phyloP scores from a whole-genome alignment of 768 basidiomycete genomes.

The Amanita muscaria region DNA sequence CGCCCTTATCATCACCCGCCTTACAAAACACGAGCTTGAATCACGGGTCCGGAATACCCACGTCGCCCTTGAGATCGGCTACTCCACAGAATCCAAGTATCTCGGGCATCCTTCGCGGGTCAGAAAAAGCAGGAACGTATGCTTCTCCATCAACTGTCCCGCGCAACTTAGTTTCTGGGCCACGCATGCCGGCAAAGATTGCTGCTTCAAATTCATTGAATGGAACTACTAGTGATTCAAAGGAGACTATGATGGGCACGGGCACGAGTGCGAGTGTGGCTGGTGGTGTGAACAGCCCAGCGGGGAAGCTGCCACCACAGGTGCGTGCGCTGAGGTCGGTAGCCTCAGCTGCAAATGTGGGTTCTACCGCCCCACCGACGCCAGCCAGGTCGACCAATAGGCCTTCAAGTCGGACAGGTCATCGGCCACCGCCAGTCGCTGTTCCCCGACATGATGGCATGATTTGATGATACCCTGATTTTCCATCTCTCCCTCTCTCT shows the following conservation, averaged over 20 bases:
- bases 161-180: no score
- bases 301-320: neutral
- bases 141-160: no score
- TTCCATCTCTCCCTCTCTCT: no score
- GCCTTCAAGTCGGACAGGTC: constrained; percentile 18
- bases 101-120: no score
- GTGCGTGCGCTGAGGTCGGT: constrained; percentile 2
- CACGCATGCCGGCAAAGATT: neutral
- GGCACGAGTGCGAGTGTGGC: no score
- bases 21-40: neutral
- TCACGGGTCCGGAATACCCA: no score
- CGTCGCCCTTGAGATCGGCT: no score
- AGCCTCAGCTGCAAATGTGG: neutral
- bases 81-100: no score
- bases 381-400: constrained; percentile 37
- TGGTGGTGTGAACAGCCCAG: neutral
- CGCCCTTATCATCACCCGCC: constrained; percentile 1
- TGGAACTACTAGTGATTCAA: no score
- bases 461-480: constrained; percentile 27
- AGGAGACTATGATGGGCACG: no score
- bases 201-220: neutral
- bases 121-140: no score
- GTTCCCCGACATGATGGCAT: constrained; percentile 32
- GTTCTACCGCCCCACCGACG: neutral
- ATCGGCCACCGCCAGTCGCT: constrained; percentile 32